phyloP scores from a whole-genome alignment of 306 rosid species.

The Ziziphus jujuba region DNA sequence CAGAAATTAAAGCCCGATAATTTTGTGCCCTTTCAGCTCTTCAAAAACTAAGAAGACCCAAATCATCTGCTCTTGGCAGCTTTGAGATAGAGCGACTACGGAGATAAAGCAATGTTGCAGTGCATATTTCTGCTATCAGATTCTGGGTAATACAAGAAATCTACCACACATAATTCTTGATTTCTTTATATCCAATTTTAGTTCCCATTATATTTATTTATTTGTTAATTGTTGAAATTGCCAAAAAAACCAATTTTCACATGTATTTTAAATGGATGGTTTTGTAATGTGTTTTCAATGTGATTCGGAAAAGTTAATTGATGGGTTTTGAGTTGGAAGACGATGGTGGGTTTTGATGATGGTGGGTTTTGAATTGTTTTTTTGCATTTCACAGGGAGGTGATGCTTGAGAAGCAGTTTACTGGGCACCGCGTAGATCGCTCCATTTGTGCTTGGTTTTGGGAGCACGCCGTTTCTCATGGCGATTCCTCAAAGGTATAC shows the following conservation, averaged over 20 bases:
- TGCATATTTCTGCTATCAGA: constrained; percentile 95
- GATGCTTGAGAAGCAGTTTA: constrained; percentile 92
- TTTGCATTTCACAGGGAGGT: constrained; percentile 61
- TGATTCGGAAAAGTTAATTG: not conserved
- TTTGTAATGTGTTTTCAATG: not conserved
- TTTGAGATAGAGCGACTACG: not conserved
- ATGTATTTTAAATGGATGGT: not conserved
- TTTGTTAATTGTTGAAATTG: not conserved
- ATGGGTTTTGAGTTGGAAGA: constrained; percentile 10
- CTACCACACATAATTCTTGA: not conserved
- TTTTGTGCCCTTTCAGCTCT: not conserved
- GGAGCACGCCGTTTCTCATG: constrained; percentile 79
- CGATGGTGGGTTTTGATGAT: too few species aligned
- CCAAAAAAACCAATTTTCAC: not conserved
- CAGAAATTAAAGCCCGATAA: too few species aligned
- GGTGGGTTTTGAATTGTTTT: constrained; percentile 12
- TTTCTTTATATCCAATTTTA: not conserved
- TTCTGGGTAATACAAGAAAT: constrained; percentile 82
- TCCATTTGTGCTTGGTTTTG: constrained; percentile 92
- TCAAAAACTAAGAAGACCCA: not conserved
- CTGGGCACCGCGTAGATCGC: constrained; percentile 96
- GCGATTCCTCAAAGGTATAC: constrained; percentile 76
- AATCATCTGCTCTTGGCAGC: not conserved
- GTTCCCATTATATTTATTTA: not conserved
- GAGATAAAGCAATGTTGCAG: constrained; percentile 65